A percentile compares a stretch with the other conserved stretches of the same genome.
These are phyloP conservation scores for Botryosphaeria dothidea DNA, from an alignment of 2,329 filamentous ascomycete genomes.

Conservation along the genomic window DNA sequence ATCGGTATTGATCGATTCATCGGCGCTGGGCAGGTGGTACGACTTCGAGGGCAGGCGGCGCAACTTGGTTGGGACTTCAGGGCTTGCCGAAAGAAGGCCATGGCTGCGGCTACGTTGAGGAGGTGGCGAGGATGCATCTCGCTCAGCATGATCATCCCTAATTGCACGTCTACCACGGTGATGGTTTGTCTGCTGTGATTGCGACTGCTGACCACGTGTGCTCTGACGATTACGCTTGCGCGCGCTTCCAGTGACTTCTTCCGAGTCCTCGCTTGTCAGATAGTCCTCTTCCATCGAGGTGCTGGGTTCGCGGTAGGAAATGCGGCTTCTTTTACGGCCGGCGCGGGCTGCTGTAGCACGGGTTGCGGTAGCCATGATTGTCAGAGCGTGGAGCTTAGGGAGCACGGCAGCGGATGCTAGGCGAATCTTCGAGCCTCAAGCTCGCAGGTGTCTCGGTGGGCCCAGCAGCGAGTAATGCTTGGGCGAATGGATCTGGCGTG, in stretches of 20 bases:
- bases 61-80: slow-evolving; percentile 16
- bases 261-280: neutral
- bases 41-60: slow-evolving; percentile 15
- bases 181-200: neutral
- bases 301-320: slow-evolving; percentile 40
- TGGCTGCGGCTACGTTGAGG: slow-evolving; percentile 11
- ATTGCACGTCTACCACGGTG: slow-evolving; percentile 25
- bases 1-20: neutral
- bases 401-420: neutral
- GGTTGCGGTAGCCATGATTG: slow-evolving; percentile 13
- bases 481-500: neutral
- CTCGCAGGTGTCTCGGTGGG: neutral
- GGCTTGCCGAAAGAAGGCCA: slow-evolving; percentile 7
- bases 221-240: slow-evolving; percentile 10
- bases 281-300: slow-evolving; percentile 31
- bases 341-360: slow-evolving; percentile 19
- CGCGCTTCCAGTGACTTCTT: neutral
- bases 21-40: slow-evolving; percentile 18
- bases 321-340: slow-evolving; percentile 37
- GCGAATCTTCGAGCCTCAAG: neutral
- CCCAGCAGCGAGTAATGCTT: neutral
- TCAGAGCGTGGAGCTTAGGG: neutral
- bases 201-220: neutral
- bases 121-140: neutral
- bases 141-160: slow-evolving; percentile 29